Evolutionary conservation across 2,329 filamentous ascomycete genomes (phyloP).

Genomic region (Raffaelea ambrosiae): DNA sequence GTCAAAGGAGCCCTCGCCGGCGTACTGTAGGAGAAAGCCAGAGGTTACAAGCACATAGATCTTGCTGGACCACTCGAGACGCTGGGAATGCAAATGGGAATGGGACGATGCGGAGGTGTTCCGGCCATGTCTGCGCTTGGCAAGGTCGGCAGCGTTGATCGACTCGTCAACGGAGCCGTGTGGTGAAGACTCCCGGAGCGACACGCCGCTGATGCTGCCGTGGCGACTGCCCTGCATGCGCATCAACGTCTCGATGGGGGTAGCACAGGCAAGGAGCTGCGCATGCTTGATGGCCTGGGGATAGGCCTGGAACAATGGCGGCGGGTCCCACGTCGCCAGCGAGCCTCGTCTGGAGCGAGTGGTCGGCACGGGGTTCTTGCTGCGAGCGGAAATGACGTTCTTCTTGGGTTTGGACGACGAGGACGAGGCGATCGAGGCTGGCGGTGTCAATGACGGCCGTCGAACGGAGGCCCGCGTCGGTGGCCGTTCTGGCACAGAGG

Average conservation of each 20-base stretch:
- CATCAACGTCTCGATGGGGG: conserved; percentile 61
- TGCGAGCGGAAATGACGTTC: conserved; percentile 14
- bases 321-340: conserved; percentile 51
- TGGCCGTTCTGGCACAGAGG: neutral
- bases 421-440: neutral
- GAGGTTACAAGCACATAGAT: conserved; percentile 64
- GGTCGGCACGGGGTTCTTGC: conserved; percentile 11
- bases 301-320: conserved; percentile 79
- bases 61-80: conserved; percentile 60
- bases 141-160: conserved; percentile 19
- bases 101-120: conserved; percentile 29
- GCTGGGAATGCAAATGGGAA: conserved; percentile 21
- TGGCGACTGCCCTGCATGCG: conserved; percentile 49
- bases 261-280: conserved; percentile 56
- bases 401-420: conserved; percentile 17
- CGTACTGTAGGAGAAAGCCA: conserved; percentile 67
- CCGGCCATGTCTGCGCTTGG: conserved; percentile 30
- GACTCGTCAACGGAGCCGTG: conserved; percentile 17
- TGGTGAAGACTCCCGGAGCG: neutral
- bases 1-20: conserved; percentile 61
- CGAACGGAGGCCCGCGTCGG: neutral
- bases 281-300: conserved; percentile 73
- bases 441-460: neutral
- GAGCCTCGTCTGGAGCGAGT: conserved; percentile 18
- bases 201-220: conserved; percentile 19